Evolutionary conservation across 2,329 filamentous ascomycete species (phyloP).

Genomic region (Fusarium hostae): DNA sequence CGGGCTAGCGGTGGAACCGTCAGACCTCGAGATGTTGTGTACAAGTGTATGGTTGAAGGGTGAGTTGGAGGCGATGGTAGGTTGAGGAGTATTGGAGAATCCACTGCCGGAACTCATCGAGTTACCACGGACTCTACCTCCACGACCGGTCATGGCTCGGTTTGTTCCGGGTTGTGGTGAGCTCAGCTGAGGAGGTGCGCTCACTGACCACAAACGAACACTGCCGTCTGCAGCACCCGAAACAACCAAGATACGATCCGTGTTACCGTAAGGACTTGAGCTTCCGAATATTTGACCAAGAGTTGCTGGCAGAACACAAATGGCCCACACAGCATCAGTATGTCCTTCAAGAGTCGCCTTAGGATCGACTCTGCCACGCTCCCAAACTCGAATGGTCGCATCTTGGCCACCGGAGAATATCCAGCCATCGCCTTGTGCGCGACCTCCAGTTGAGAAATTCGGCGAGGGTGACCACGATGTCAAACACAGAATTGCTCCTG

Average conservation of each 20-base stretch:
- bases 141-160: constrained; percentile 66
- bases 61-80: constrained; percentile 83
- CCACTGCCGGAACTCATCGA: constrained; percentile 95
- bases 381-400: constrained; percentile 93
- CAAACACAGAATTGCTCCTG: constrained; percentile 87
- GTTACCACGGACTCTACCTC: constrained; percentile 85
- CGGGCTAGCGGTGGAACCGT: constrained; percentile 76
- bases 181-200: constrained; percentile 84
- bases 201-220: constrained; percentile 94
- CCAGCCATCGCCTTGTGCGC: constrained; percentile 93
- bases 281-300: constrained; percentile 83
- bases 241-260: constrained; percentile 89
- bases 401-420: constrained; percentile 98
- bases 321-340: constrained; percentile 94
- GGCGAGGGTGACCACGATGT: constrained; percentile 88
- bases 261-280: constrained; percentile 77
- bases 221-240: constrained; percentile 92
- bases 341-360: constrained; percentile 95
- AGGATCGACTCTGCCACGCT: constrained; percentile 91
- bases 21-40: constrained; percentile 81
- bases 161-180: constrained; percentile 77
- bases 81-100: constrained; percentile 90
- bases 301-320: constrained; percentile 90
- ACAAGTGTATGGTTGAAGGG: constrained; percentile 90
- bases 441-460: constrained; percentile 88